Evolutionary conservation across 2,329 filamentous ascomycete genomes (phyloP).

Genomic region (Conoideocrella luteorostrata): DNA sequence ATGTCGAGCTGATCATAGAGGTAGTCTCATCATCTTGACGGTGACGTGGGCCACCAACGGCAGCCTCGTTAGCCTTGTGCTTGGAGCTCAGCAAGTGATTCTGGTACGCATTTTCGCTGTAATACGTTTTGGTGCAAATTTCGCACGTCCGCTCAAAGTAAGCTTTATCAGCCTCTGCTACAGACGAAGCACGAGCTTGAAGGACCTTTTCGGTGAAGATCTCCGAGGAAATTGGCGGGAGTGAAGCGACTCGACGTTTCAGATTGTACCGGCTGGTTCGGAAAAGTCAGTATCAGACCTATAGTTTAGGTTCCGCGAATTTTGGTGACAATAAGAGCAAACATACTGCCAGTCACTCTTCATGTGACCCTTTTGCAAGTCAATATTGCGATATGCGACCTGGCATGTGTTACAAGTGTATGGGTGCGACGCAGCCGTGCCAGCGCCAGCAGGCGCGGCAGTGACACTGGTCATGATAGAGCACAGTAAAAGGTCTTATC

Average conservation of each 20-base stretch:
- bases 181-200: slow-evolving; percentile 78
- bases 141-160: slow-evolving; percentile 80
- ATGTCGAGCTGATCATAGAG: slow-evolving; percentile 84
- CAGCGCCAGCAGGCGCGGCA: slow-evolving; percentile 22
- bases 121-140: slow-evolving; percentile 86
- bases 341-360: slow-evolving; percentile 97
- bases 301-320: too few species aligned
- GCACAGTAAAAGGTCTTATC: too few species aligned
- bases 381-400: slow-evolving; percentile 90
- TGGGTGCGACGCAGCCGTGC: slow-evolving; percentile 58
- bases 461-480: slow-evolving; percentile 40
- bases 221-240: slow-evolving; percentile 87
- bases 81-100: slow-evolving; percentile 91
- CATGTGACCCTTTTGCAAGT: slow-evolving; percentile 93
- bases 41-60: slow-evolving; percentile 25
- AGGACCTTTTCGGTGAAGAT: slow-evolving; percentile 94
- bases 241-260: slow-evolving; percentile 83
- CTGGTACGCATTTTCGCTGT: slow-evolving; percentile 89
- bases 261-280: slow-evolving; percentile 77
- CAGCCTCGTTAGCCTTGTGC: slow-evolving; percentile 60
- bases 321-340: too few species aligned
- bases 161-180: slow-evolving; percentile 79
- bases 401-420: slow-evolving; percentile 99
- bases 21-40: slow-evolving; percentile 61
- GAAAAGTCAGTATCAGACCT: slow-evolving; percentile 1